A percentile compares a stretch with the other conserved stretches of the same genome.
These are phyloP conservation scores for Diaporthe ilicicola DNA, from an alignment of 2,329 filamentous ascomycete genomes.

Conservation along the genomic window DNA sequence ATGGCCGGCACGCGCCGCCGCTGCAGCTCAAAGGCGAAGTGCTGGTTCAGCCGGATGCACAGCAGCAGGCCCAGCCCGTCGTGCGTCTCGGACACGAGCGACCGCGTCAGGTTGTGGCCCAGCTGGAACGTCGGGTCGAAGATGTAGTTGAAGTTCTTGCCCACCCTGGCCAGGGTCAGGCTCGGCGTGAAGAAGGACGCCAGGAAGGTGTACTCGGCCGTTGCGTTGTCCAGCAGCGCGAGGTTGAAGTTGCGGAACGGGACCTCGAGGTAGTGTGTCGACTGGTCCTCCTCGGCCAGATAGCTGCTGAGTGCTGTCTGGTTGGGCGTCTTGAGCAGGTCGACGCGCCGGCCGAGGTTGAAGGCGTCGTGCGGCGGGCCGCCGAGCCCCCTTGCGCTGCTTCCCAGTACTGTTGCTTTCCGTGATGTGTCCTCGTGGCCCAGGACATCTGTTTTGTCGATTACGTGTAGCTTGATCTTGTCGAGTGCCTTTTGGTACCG, in stretches of 20 bases:
- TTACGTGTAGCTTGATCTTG: conserved; percentile 81
- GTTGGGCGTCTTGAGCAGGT: conserved; percentile 78
- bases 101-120: conserved; percentile 79
- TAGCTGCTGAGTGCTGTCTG: conserved; percentile 85
- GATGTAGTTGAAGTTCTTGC: conserved; percentile 84
- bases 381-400: conserved; percentile 50
- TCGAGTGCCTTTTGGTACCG: conserved; percentile 86
- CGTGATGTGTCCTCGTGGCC: conserved; percentile 79
- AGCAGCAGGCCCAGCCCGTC: conserved; percentile 89
- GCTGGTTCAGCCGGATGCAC: conserved; percentile 93
- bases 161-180: conserved; percentile 78
- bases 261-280: conserved; percentile 85
- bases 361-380: conserved; percentile 84
- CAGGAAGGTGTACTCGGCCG: conserved; percentile 93
- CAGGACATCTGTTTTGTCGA: conserved; percentile 86
- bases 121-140: conserved; percentile 91
- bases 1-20: conserved; percentile 87
- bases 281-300: conserved; percentile 88
- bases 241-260: conserved; percentile 96
- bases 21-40: conserved; percentile 93
- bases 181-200: conserved; percentile 87
- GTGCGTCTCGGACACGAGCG: conserved; percentile 77
- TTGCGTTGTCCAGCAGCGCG: conserved; percentile 91
- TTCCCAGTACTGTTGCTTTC: conserved; percentile 67
- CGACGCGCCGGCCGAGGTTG: conserved; percentile 84